phyloP scores from a whole-genome alignment of 2,329 filamentous ascomycete species.

The Trichoderma sp. region DNA sequence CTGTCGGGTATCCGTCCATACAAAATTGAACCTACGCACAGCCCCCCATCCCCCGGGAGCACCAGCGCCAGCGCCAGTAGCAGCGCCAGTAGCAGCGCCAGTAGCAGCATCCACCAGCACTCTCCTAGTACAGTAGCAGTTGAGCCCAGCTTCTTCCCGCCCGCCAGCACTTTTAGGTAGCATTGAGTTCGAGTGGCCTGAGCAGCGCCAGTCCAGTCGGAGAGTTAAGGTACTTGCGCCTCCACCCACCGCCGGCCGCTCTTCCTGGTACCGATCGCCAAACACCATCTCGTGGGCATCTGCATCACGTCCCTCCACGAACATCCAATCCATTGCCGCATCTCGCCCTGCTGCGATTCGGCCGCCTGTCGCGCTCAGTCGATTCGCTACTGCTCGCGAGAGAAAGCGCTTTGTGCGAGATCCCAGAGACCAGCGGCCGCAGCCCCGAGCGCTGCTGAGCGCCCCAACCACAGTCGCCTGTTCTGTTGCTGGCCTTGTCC shows the following conservation, averaged over 20 bases:
- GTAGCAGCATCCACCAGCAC: too few relatives aligned
- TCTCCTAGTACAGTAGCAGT: background rate
- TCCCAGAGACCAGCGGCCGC: background rate
- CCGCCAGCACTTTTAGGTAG: background rate
- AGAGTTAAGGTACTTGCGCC: constrained; percentile 6
- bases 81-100: too few relatives aligned
- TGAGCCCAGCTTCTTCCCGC: background rate
- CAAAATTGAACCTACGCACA: background rate
- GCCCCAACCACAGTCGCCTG: background rate
- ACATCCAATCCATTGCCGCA: constrained; percentile 18
- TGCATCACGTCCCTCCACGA: constrained; percentile 22
- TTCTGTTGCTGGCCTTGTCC: background rate
- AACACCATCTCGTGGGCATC: constrained; percentile 22
- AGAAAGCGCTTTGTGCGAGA: background rate
- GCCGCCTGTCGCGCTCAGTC: constrained; percentile 18
- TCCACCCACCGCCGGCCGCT: background rate
- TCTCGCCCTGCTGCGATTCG: background rate
- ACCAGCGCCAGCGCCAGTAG: background rate
- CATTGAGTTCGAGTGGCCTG: constrained; percentile 2
- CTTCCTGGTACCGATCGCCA: constrained; percentile 17
- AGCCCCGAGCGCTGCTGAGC: constrained; percentile 3
- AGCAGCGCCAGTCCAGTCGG: background rate
- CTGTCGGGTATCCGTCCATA: background rate
- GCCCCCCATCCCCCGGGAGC: background rate
- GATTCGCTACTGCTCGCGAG: constrained; percentile 12